A percentile compares a stretch with the other conserved stretches of the same genome.
Evolutionary conservation across 1,284 basidiomycete species (phyloP).

Genomic region (Naganishia cerealis): DNA sequence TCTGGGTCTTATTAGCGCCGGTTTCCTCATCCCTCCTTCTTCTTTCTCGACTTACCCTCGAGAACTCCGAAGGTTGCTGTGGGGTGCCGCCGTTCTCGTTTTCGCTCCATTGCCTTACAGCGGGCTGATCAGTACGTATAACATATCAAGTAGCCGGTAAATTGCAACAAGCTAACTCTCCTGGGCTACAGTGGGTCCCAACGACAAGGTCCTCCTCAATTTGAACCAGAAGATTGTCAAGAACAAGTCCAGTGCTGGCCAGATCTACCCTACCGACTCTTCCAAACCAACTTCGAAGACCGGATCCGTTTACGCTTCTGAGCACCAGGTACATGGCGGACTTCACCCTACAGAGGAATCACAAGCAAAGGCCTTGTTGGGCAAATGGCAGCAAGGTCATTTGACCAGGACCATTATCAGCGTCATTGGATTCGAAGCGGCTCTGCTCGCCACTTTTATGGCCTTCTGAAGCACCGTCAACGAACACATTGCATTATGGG

Average conservation of each 20-base stretch:
- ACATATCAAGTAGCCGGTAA: neutral
- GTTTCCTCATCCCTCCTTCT: slow-evolving; percentile 32
- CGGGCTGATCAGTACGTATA: slow-evolving; percentile 20
- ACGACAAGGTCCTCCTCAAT: slow-evolving; percentile 27
- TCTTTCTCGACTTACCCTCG: slow-evolving; percentile 31
- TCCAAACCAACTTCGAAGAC: slow-evolving; percentile 18
- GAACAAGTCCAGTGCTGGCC: slow-evolving; percentile 26
- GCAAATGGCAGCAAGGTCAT: slow-evolving; percentile 29
- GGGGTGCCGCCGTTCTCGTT: slow-evolving; percentile 22
- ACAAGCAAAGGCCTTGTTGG: slow-evolving; percentile 21
- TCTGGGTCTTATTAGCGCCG: slow-evolving; percentile 27
- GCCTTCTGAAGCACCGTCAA: slow-evolving; percentile 4
- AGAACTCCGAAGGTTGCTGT: slow-evolving; percentile 30
- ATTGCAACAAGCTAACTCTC: neutral
- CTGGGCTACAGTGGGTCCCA: slow-evolving; percentile 14
- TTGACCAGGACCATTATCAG: slow-evolving; percentile 20
- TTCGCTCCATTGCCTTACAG: slow-evolving; percentile 32
- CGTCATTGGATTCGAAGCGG: slow-evolving; percentile 18
- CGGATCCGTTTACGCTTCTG: slow-evolving; percentile 23
- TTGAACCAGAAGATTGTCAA: slow-evolving; percentile 25
- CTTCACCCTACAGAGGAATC: slow-evolving; percentile 27
- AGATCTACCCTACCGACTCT: slow-evolving; percentile 28
- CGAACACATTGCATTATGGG: neutral
- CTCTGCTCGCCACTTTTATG: slow-evolving; percentile 20
- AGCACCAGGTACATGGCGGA: slow-evolving; percentile 16